Evolutionary conservation across 2,329 filamentous ascomycete genomes (phyloP).

Genomic region (Fusarium tjaetaba): DNA sequence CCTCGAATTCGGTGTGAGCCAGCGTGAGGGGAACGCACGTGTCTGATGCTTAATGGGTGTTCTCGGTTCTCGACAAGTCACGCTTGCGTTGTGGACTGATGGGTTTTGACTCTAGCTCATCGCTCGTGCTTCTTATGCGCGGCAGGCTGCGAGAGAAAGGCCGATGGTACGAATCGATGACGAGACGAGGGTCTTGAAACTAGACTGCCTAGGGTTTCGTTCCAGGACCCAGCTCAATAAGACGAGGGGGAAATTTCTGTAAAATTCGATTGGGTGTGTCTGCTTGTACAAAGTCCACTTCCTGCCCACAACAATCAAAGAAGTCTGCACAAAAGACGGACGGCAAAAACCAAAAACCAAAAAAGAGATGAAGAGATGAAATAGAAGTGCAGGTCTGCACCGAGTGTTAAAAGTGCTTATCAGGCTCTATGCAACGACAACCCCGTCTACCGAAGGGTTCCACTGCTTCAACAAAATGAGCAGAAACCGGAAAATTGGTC

Average conservation of each 20-base stretch:
- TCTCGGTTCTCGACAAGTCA: constrained; percentile 33
- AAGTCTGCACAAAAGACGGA: constrained; percentile 10
- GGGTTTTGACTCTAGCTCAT: constrained; percentile 26
- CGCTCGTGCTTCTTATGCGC: constrained; percentile 10
- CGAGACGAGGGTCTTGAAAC: constrained; percentile 31
- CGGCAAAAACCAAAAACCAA: background rate
- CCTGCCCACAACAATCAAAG: constrained; percentile 41
- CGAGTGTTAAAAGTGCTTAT: constrained; percentile 8
- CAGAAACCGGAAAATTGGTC: background rate
- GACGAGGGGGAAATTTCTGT: constrained; percentile 26
- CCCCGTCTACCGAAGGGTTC: background rate
- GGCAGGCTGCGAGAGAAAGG: constrained; percentile 10
- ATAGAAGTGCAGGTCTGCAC: constrained; percentile 8
- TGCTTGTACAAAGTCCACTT: constrained; percentile 43
- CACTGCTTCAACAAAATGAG: constrained; percentile 6
- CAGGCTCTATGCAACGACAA: constrained; percentile 10
- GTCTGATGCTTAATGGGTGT: constrained; percentile 49
- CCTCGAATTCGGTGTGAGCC: constrained; percentile 27
- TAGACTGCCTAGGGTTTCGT: constrained; percentile 38
- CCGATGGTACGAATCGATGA: constrained; percentile 24
- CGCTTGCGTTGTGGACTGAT: constrained; percentile 29
- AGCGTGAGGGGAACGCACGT: constrained; percentile 45
- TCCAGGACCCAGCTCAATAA: constrained; percentile 30
- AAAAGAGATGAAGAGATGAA: constrained; percentile 10
- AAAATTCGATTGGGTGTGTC: constrained; percentile 45